Base-by-base conservation (phyloP, 176 grass and related monocot genomes). In the Aegilops bicornis region DNA sequence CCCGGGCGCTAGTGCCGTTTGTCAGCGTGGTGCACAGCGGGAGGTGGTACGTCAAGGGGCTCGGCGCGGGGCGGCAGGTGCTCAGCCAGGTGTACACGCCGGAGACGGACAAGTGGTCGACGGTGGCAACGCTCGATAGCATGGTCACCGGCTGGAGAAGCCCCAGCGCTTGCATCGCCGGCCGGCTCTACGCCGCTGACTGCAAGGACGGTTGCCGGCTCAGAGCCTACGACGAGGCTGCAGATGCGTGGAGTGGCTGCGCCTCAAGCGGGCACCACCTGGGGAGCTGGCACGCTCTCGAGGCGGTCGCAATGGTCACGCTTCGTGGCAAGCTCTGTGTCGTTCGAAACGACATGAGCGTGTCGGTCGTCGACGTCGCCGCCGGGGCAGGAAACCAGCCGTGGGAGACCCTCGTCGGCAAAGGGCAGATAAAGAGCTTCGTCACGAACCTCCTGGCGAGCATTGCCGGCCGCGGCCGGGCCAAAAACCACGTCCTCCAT, bases 31-130 rank as follows among this genome's bases (percentile, higher is more conserved):
- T 93, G 42, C 90, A 87, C 27, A 85, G 85, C 36, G 95, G 91
- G 54, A 91, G 90, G 82, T 97, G 95, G 95, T 93, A 89, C 83
- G 9, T 97, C 33, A 97, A 97, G 82, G 95, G 92, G 48, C 61
- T 93, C 9, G 87, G 89, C 58, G 9, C 85, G 13, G 82, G 87
- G 67, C 79, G 69, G 58, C 79, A 97, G 89, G 92, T 97, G 15
- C 22, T 93, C 17, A 90, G 85, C 65, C 91, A 97, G 71, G 87
- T 84, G 22, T 97, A 97, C 81, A 25, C 35, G 30, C 92, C 85
- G 22, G 87, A 88, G 31, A 61, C 76, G 0, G 83, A 91, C 74
- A 22, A 48, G 7, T 97, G 95, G 95, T 78, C 61, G 14, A 52
- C 67, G 33, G 70, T 79, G 8, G 85, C 88, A 4, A 87, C 86